Conservation (phyloP, 306 rosid species). For the Castanopsis chinensis region DNA sequence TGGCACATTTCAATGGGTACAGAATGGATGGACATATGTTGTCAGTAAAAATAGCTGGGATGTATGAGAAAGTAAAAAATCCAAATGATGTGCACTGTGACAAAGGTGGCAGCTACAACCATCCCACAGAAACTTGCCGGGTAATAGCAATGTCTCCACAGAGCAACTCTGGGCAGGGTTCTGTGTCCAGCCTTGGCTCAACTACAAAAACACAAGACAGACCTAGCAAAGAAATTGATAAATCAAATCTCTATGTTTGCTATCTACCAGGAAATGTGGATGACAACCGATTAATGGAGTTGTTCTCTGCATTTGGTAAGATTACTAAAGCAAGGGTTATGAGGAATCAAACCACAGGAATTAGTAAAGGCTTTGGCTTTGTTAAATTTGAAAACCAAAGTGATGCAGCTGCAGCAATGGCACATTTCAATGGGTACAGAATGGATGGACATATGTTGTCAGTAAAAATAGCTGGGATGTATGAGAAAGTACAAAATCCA, state of each 20-base stretch:
- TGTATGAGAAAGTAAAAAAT: conserved; percentile 12
- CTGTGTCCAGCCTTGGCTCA: neutral
- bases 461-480: neutral
- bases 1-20: conserved; percentile 11
- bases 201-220: neutral
- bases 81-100: conserved; percentile 15
- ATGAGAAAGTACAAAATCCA: conserved; percentile 23
- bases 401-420: conserved; percentile 8
- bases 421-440: conserved; percentile 15
- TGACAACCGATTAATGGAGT: conserved; percentile 11
- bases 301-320: conserved; percentile 28
- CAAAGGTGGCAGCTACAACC: neutral
- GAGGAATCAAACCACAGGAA: conserved; percentile 20
- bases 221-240: conserved; percentile 11
- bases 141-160: conserved; percentile 3
- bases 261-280: conserved; percentile 9
- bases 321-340: conserved; percentile 16
- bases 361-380: conserved; percentile 24
- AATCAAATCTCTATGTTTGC: conserved; percentile 24
- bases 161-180: neutral
- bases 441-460: conserved; percentile 16
- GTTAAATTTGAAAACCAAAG: conserved; percentile 3
- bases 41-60: conserved; percentile 9
- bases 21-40: conserved; percentile 13
- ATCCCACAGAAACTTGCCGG: neutral